phyloP scores from a whole-genome alignment of 2,329 filamentous ascomycete genomes.

The Penicillium sp. region DNA sequence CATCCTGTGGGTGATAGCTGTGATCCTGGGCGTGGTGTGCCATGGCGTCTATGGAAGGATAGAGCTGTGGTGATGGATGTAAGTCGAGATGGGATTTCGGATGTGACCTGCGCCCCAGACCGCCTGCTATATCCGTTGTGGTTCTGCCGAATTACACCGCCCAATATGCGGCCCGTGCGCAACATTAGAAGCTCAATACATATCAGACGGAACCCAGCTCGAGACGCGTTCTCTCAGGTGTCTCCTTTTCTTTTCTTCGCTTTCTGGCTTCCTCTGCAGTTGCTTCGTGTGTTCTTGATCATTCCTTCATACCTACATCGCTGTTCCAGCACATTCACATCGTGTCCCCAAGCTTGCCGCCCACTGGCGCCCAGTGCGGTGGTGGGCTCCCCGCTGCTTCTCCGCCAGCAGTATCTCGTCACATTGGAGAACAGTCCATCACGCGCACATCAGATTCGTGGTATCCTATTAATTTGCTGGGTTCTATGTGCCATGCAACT shows the following conservation, averaged over 20 bases:
- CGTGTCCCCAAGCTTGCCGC: slow-evolving; percentile 19
- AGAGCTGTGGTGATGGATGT: slow-evolving; percentile 27
- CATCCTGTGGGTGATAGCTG: slow-evolving; percentile 70
- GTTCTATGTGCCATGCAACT: too few relatives aligned
- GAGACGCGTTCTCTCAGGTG: not conserved
- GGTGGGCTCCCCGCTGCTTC: slow-evolving; percentile 29
- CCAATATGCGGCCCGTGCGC: too few relatives aligned
- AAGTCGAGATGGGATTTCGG: slow-evolving; percentile 30
- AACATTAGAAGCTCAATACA: too few relatives aligned
- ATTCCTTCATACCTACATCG: too few relatives aligned
- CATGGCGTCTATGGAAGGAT: slow-evolving; percentile 45
- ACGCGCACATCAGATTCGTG: slow-evolving; percentile 1
- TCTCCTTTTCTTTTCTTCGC: not conserved
- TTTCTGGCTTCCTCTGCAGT: not conserved
- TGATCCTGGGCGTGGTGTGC: slow-evolving; percentile 48
- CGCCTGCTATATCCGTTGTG: slow-evolving; percentile 23
- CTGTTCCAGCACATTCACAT: not conserved
- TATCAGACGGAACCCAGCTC: too few relatives aligned
- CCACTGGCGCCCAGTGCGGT: slow-evolving; percentile 22
- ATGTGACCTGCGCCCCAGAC: slow-evolving; percentile 27
- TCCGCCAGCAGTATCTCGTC: slow-evolving; percentile 18
- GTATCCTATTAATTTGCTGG: too few relatives aligned
- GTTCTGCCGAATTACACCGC: too few relatives aligned
- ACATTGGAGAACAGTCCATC: not conserved
- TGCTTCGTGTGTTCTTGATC: not conserved